Conservation (phyloP, 1,284 basidiomycete species). For the Rhodotorula sp. region DNA sequence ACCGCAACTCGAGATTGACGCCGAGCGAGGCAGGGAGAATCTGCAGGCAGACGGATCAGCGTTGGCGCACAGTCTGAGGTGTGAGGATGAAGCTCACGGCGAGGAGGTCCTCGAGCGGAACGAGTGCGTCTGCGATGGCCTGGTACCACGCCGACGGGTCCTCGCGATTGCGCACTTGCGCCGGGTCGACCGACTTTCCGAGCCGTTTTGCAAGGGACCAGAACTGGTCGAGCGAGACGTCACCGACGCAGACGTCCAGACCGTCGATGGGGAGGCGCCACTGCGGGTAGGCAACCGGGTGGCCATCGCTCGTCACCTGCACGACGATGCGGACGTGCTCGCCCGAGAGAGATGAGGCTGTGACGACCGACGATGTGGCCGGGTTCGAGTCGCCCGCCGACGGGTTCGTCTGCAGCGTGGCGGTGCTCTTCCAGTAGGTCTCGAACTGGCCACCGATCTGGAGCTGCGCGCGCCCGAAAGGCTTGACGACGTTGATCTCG, state of each 20-base stretch:
- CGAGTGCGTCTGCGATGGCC: slow-evolving; percentile 61
- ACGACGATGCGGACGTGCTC: slow-evolving; percentile 82
- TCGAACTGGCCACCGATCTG: slow-evolving; percentile 87
- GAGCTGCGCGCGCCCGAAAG: slow-evolving; percentile 90
- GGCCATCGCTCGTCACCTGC: slow-evolving; percentile 87
- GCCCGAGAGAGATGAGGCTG: slow-evolving; percentile 82
- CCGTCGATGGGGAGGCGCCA: slow-evolving; percentile 71
- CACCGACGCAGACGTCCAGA: slow-evolving; percentile 77
- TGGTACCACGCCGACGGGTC: slow-evolving; percentile 62
- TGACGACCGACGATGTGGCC: slow-evolving; percentile 57
- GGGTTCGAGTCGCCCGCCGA: slow-evolving; percentile 18
- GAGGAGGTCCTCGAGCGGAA: slow-evolving; percentile 70
- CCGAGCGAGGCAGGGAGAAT: slow-evolving; percentile 70
- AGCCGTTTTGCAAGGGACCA: slow-evolving; percentile 62
- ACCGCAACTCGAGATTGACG: slow-evolving; percentile 76
- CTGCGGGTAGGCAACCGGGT: slow-evolving; percentile 77
- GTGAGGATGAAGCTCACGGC: slow-evolving; percentile 58
- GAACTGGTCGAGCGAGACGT: slow-evolving; percentile 81
- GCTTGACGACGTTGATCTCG: slow-evolving; percentile 81
- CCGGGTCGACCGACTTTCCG: slow-evolving; percentile 55
- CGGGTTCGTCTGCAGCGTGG: slow-evolving; percentile 48
- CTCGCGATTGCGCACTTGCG: slow-evolving; percentile 43
- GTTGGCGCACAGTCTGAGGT: neutral
- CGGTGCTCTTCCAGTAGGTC: slow-evolving; percentile 93
- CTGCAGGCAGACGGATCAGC: slow-evolving; percentile 52